phyloP scores from a whole-genome alignment of 768 basidiomycete genomes.

The Naematelia encephala region DNA sequence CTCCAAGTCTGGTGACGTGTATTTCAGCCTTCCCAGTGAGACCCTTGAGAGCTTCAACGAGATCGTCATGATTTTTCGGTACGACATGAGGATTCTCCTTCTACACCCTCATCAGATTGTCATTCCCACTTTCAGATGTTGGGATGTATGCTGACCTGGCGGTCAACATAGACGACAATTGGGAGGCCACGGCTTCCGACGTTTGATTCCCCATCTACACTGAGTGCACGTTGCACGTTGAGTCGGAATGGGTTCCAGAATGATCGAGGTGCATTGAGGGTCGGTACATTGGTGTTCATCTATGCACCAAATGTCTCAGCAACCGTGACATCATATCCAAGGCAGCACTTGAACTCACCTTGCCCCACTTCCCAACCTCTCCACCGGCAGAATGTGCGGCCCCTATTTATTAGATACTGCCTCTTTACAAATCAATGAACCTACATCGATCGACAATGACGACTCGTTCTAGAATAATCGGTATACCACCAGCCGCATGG shows the following conservation, averaged over 20 bases:
- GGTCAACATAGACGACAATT: slow-evolving; percentile 45
- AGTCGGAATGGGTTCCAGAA: slow-evolving; percentile 30
- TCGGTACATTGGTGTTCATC: slow-evolving; percentile 35
- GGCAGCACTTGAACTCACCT: slow-evolving; percentile 18
- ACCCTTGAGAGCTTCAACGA: slow-evolving; percentile 39
- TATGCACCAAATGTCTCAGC: slow-evolving; percentile 1
- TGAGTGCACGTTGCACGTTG: slow-evolving; percentile 30
- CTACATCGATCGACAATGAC: slow-evolving; percentile 47
- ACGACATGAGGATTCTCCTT: slow-evolving; percentile 29
- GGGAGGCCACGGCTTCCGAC: slow-evolving; percentile 30
- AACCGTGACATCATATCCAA: neutral
- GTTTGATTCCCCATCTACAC: slow-evolving; percentile 23
- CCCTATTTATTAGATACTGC: slow-evolving; percentile 15
- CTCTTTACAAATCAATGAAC: slow-evolving; percentile 4
- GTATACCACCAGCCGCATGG: slow-evolving; percentile 26
- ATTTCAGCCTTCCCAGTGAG: slow-evolving; percentile 44
- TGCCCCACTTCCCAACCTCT: slow-evolving; percentile 41
- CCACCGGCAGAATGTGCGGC: slow-evolving; percentile 36
- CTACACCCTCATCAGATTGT: slow-evolving; percentile 14
- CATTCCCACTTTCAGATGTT: neutral
- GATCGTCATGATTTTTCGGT: slow-evolving; percentile 23
- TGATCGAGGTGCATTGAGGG: slow-evolving; percentile 10
- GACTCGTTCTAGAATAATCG: slow-evolving; percentile 38
- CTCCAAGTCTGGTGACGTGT: slow-evolving; percentile 37
- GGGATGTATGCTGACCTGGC: slow-evolving; percentile 29